Base-by-base conservation (phyloP, 805 yeast genomes). In the Metschnikowia koreensis region DNA sequence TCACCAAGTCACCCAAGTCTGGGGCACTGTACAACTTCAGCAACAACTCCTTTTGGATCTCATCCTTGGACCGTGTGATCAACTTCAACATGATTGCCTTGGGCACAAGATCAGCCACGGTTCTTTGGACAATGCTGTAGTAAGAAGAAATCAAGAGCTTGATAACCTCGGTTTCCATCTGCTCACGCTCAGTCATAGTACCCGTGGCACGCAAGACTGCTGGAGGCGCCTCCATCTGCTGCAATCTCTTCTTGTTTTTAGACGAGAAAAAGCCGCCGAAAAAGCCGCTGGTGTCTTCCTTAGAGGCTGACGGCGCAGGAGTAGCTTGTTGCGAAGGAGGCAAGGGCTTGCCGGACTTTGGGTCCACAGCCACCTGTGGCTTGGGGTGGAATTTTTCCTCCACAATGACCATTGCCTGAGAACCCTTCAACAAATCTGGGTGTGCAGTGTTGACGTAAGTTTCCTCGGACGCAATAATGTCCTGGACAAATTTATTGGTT, bases 151-250 rank as follows among this genome's bases (percentile, higher is more conserved):
- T 93, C 66, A 94, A 80, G 54, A 94, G 79, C 75, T 94, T 94
- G 66, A 94, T 94, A 38, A 94, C 97, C 66, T 94, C 99, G 1
- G 98, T 93, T 71, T 94, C 99, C 82, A 89, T 86, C 26, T 93
- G 83, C 74, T 94, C 99, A 60, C 97, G 85, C 69, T 94, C 99
- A 15, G 96, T 84, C 88, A 94, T 80, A 39, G 84, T 80, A 46
- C 97, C 97, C 17, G 93, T 83, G 8, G 98, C 98, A 69, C 92
- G 87, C 64, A 93, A 81, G 6, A 91, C 92, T 36, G 96, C 83
- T 40, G 99, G 99, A 46, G 99, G 99, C 2, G 98, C 93, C 71
- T 93, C 99, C 93, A 93, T 88, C 16, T 89, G 84, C 29, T 96
- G 97, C 63, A 92, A 79, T 72, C 94, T 86, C 81, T 92, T 92